These are phyloP conservation scores for Didymella pomorum DNA, from an alignment of 2,329 filamentous ascomycete species.

Conservation along the genomic window DNA sequence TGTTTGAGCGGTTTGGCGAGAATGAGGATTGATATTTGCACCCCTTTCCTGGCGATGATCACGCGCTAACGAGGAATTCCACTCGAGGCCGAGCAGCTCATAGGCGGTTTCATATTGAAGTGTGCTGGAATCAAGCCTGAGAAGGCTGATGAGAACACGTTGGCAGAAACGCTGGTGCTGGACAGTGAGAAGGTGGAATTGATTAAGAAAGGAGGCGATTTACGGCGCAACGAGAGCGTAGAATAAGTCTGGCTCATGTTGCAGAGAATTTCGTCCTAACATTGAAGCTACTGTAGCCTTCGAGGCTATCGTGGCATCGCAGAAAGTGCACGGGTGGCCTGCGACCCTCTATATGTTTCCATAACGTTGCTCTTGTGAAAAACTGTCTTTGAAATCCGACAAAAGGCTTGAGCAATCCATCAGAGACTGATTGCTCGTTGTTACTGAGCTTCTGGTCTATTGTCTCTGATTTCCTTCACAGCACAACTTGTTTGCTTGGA, in stretches of 20 bases:
- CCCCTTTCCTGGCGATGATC: slow-evolving; percentile 54
- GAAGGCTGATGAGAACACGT: neutral
- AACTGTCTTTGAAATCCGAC: neutral
- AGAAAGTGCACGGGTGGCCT: too few relatives aligned
- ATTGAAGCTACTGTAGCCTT: neutral
- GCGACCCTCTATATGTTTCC: too few relatives aligned
- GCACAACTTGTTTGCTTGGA: neutral
- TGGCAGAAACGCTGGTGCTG: neutral
- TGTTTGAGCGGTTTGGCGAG: slow-evolving; percentile 50
- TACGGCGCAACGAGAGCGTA: slow-evolving; percentile 1
- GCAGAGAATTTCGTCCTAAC: neutral
- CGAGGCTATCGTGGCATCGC: neutral
- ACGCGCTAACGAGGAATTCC: slow-evolving; percentile 53
- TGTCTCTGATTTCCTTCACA: neutral
- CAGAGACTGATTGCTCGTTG: neutral
- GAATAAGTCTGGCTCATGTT: neutral
- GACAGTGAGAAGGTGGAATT: neutral
- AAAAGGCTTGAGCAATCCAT: neutral
- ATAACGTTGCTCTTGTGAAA: neutral
- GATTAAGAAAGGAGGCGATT: neutral
- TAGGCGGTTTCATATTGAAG: slow-evolving; percentile 51
- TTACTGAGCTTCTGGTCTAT: neutral
- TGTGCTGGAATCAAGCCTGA: slow-evolving; percentile 41
- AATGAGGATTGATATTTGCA: slow-evolving; percentile 44
- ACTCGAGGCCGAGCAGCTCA: slow-evolving; percentile 49